Percentiles rank a stretch among this genome's conserved stretches.
Evolutionary conservation across 2,329 filamentous ascomycete species (phyloP).

Genomic region (Nannizziopsis arthrosporioides): DNA sequence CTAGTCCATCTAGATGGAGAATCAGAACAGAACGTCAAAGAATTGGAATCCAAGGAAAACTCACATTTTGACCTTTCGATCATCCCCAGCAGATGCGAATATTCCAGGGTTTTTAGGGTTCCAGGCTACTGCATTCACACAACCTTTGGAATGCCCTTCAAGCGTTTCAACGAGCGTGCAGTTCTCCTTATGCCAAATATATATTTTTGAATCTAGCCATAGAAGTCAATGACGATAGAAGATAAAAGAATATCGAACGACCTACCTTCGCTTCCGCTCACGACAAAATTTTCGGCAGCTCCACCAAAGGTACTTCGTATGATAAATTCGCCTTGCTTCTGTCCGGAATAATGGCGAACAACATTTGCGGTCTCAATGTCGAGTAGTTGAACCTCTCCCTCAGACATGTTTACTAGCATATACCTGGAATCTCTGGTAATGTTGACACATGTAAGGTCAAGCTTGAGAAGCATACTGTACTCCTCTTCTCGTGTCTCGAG

Average conservation of each 20-base stretch:
- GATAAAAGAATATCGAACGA: conserved; percentile 3
- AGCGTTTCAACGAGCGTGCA: conserved; percentile 65
- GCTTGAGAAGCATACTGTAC: conserved; percentile 58
- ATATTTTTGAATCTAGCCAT: conserved; percentile 51
- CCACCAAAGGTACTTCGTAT: conserved; percentile 80
- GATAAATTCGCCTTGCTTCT: conserved; percentile 62
- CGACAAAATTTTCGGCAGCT: conserved; percentile 79
- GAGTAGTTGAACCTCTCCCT: conserved; percentile 65
- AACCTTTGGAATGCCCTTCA: conserved; percentile 59
- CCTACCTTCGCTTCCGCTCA: conserved; percentile 81
- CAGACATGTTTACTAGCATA: conserved; percentile 69
- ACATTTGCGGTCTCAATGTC: conserved; percentile 61
- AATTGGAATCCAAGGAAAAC: conserved; percentile 24
- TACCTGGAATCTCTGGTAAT: conserved; percentile 72
- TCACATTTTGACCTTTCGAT: conserved; percentile 74
- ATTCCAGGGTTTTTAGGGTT: conserved; percentile 70
- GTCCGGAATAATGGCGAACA: conserved; percentile 64
- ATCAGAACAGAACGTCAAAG: conserved; percentile 6
- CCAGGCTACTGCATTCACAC: conserved; percentile 82
- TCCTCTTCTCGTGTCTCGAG: conserved; percentile 61
- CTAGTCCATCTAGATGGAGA: conserved; percentile 24
- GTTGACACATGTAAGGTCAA: conserved; percentile 63
- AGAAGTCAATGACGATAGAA: conserved; percentile 17
- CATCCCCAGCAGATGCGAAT: conserved; percentile 86
- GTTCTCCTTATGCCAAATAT: conserved; percentile 84